Evolutionary conservation across 2,329 filamentous ascomycete species (phyloP).

Genomic region (Macrophomina tecta): DNA sequence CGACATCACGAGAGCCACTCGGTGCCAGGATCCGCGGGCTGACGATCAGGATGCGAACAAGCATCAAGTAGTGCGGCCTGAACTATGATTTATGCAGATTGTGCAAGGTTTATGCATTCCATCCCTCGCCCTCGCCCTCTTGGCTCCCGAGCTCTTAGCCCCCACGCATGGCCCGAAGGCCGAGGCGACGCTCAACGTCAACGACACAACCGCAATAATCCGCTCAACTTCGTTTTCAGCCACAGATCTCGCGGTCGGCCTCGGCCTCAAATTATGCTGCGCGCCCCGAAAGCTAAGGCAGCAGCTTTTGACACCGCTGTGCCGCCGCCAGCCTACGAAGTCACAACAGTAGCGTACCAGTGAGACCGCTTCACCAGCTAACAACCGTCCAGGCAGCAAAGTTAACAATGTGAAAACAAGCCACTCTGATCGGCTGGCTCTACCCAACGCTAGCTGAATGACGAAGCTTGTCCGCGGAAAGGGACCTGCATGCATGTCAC

Average conservation of each 20-base stretch:
- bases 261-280: not conserved
- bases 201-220: too few species aligned
- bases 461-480: slow-evolving; percentile 3
- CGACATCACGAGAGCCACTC: not conserved
- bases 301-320: not conserved
- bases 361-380: not conserved
- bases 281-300: not conserved
- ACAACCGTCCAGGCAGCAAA: not conserved
- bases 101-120: slow-evolving; percentile 3
- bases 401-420: not conserved
- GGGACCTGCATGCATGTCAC: not conserved
- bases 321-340: not conserved
- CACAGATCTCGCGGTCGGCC: not conserved
- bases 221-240: too few species aligned
- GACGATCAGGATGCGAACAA: too few species aligned
- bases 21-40: too few species aligned
- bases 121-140: slow-evolving; percentile 5
- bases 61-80: too few species aligned
- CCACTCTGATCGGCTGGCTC: not conserved
- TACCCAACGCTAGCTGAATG: not conserved
- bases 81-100: not conserved
- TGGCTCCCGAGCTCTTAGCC: too few species aligned
- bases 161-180: not conserved
- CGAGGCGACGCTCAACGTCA: not conserved
- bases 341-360: not conserved